Percentiles rank a stretch among this genome's conserved stretches.
These are phyloP conservation scores for Luffa acutangula DNA, from an alignment of 306 rosid genomes.

Conservation along the genomic window DNA sequence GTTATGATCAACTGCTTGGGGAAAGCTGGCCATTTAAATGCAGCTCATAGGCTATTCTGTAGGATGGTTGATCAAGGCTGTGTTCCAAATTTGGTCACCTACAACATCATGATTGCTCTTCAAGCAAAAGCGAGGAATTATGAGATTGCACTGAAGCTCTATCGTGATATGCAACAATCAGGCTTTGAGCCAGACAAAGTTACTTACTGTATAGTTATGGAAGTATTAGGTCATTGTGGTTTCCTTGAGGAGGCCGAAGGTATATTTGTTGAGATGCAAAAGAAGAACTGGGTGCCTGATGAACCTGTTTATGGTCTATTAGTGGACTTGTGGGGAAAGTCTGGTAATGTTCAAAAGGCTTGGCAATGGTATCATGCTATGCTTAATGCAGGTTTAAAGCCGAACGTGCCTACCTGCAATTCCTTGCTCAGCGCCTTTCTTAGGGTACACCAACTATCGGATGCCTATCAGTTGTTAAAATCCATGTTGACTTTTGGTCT, in stretches of 20 bases:
- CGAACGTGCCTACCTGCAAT: slow-evolving; percentile 89
- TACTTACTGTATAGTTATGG: slow-evolving; percentile 91
- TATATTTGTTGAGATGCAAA: slow-evolving; percentile 66
- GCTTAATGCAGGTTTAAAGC: slow-evolving; percentile 72
- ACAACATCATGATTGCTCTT: slow-evolving; percentile 87
- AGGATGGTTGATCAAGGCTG: slow-evolving; percentile 84
- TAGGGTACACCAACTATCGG: slow-evolving; percentile 56
- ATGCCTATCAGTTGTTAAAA: slow-evolving; percentile 65
- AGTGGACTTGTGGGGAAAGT: slow-evolving; percentile 95
- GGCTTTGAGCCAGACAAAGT: slow-evolving; percentile 89
- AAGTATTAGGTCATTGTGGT: slow-evolving; percentile 95
- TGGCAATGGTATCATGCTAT: slow-evolving; percentile 79
- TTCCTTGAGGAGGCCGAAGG: slow-evolving; percentile 79
- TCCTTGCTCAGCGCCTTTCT: slow-evolving; percentile 89
- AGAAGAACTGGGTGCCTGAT: slow-evolving; percentile 72
- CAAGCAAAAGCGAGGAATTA: slow-evolving; percentile 97
- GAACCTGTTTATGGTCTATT: slow-evolving; percentile 94
- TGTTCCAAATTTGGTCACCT: slow-evolving; percentile 83
- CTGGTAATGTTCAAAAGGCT: slow-evolving; percentile 84
- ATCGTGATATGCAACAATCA: slow-evolving; percentile 71
- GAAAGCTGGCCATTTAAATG: slow-evolving; percentile 78
- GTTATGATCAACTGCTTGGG: slow-evolving; percentile 94
- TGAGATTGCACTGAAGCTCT: slow-evolving; percentile 59
- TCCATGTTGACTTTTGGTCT: slow-evolving; percentile 66
- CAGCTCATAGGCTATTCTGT: slow-evolving; percentile 67